phyloP scores from a whole-genome alignment of 176 grass and related monocot species.

The Stipa capillata region DNA sequence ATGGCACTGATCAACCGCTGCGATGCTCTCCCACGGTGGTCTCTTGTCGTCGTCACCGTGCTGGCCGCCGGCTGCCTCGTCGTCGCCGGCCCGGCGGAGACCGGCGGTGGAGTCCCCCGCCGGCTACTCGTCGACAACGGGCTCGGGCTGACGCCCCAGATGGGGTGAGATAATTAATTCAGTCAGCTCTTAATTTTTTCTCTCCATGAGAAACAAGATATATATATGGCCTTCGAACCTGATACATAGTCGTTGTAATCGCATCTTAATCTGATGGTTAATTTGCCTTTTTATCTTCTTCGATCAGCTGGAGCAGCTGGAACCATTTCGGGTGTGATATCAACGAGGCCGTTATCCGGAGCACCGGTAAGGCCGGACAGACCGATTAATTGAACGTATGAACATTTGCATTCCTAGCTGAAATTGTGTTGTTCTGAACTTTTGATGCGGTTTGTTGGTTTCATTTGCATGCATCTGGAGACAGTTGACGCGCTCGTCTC shows the following conservation, averaged over 20 bases:
- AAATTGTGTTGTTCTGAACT: background rate
- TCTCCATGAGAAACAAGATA: background rate
- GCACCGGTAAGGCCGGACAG: constrained; percentile 28
- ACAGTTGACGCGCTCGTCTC: constrained; percentile 53
- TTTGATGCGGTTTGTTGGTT: background rate
- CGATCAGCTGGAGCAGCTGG: constrained; percentile 67
- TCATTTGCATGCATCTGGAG: background rate
- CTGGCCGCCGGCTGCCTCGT: background rate
- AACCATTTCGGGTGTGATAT: constrained; percentile 52
- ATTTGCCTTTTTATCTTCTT: background rate
- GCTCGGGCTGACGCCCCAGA: constrained; percentile 67
- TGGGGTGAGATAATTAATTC: constrained; percentile 44
- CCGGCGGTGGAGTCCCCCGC: background rate
- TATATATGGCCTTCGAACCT: too few relatives aligned
- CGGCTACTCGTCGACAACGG: constrained; percentile 31
- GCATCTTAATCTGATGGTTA: background rate
- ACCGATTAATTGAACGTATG: background rate
- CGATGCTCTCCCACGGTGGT: background rate
- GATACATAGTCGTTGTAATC: background rate
- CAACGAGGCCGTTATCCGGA: constrained; percentile 43
- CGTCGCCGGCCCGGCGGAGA: background rate
- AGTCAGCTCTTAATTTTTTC: background rate
- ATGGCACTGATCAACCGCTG: background rate
- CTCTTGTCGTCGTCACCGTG: background rate
- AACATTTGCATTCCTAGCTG: background rate